These are phyloP conservation scores for Fusarium burgessii DNA, from an alignment of 2,329 filamentous ascomycete species.

Conservation along the genomic window DNA sequence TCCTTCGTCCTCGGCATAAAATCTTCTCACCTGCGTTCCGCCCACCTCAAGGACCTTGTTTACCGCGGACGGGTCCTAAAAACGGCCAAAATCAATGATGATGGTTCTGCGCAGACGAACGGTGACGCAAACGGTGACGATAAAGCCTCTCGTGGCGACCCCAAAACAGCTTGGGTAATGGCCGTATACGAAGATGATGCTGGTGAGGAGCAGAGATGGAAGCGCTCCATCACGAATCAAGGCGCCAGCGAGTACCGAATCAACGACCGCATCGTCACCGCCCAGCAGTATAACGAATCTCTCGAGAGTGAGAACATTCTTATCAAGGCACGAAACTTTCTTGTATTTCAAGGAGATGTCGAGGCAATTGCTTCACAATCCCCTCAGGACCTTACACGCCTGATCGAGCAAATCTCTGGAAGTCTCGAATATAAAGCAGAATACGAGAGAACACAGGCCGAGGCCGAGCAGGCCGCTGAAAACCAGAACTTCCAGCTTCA, in stretches of 20 bases:
- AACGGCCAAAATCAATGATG: conserved; percentile 91
- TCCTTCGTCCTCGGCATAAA: conserved; percentile 99
- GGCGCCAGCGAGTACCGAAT: conserved; percentile 97
- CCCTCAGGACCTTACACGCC: conserved; percentile 88
- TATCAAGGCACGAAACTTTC: conserved; percentile 97
- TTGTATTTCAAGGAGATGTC: conserved; percentile 98
- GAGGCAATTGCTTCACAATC: conserved; percentile 97
- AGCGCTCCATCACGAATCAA: conserved; percentile 88
- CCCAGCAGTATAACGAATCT: conserved; percentile 92
- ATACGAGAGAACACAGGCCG: conserved; percentile 89
- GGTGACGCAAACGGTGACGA: conserved; percentile 73
- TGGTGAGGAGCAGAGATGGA: conserved; percentile 95
- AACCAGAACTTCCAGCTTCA: conserved; percentile 90
- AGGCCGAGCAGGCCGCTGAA: conserved; percentile 87
- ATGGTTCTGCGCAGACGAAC: conserved; percentile 78
- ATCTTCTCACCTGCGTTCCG: conserved; percentile 95
- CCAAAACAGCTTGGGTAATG: conserved; percentile 98
- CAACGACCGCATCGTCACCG: conserved; percentile 89
- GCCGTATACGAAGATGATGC: conserved; percentile 98
- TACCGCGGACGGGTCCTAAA: conserved; percentile 95
- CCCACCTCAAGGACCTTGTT: conserved; percentile 92
- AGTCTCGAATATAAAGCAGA: conserved; percentile 94
- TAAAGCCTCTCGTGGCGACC: conserved; percentile 80
- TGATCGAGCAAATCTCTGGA: conserved; percentile 98
- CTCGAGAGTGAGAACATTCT: conserved; percentile 95